phyloP scores from a whole-genome alignment of 2,329 filamentous ascomycete species.

The Fusarium musae region DNA sequence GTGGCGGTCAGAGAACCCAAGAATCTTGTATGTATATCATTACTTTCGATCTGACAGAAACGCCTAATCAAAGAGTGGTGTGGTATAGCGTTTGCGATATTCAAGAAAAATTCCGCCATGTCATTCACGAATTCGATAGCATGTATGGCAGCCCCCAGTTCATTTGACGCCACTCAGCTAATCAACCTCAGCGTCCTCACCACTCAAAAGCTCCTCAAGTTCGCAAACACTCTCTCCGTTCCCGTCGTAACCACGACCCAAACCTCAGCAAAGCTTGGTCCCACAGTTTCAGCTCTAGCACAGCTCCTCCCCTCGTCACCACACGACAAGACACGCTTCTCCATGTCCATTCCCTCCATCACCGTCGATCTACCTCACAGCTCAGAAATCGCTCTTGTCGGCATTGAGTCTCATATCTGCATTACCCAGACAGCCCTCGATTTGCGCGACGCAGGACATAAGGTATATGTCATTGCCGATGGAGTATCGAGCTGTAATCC shows the following conservation, averaged over 20 bases:
- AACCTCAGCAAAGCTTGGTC: conserved; percentile 79
- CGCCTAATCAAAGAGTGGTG: neutral
- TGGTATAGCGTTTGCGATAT: conserved; percentile 84
- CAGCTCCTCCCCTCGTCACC: conserved; percentile 64
- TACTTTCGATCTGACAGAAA: neutral
- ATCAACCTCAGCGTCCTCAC: conserved; percentile 67
- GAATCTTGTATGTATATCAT: conserved; percentile 57
- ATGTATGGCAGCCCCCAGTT: conserved; percentile 63
- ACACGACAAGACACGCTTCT: conserved; percentile 89
- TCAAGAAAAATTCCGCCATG: conserved; percentile 89
- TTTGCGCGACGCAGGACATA: conserved; percentile 77
- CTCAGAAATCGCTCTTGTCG: conserved; percentile 79
- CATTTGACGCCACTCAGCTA: neutral
- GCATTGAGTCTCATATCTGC: conserved; percentile 95
- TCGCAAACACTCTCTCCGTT: conserved; percentile 73
- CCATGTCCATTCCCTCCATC: conserved; percentile 82
- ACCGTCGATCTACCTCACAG: conserved; percentile 50
- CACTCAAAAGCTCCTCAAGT: conserved; percentile 74
- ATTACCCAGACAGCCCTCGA: conserved; percentile 92
- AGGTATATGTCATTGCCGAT: conserved; percentile 88
- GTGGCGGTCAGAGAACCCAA: conserved; percentile 55
- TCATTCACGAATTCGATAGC: conserved; percentile 86
- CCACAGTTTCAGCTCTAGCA: conserved; percentile 78
- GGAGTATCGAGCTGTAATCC: conserved; percentile 88
- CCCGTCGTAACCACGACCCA: conserved; percentile 91